phyloP scores from a whole-genome alignment of 176 grass and related monocot species.

The Phoenix dactylifera region DNA sequence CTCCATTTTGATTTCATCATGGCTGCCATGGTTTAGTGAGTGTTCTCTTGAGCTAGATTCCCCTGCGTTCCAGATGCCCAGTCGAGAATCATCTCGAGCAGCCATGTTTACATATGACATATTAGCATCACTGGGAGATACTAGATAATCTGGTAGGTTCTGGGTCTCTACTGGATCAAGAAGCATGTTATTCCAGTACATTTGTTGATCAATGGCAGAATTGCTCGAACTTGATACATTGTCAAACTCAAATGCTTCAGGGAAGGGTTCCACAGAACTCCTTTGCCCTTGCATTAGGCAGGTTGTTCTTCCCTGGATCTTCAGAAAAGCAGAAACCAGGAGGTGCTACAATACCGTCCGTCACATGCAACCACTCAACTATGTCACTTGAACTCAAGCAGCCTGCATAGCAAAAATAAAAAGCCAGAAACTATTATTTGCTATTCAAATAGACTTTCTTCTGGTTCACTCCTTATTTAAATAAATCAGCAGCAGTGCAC shows the following conservation, averaged over 20 bases:
- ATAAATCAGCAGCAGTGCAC: too few species aligned
- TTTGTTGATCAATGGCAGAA: slow-evolving; percentile 50
- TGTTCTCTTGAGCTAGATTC: slow-evolving; percentile 40
- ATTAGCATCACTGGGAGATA: slow-evolving; percentile 16
- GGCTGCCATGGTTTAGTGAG: slow-evolving; percentile 18
- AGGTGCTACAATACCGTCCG: too few species aligned
- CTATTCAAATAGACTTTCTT: too few species aligned
- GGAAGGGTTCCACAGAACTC: slow-evolving; percentile 35
- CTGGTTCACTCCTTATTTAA: too few species aligned
- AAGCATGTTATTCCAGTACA: slow-evolving; percentile 38
- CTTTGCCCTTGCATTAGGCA: slow-evolving; percentile 50
- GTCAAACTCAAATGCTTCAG: slow-evolving; percentile 45
- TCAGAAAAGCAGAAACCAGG: too few species aligned
- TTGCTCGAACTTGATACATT: slow-evolving; percentile 34
- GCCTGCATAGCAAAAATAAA: too few species aligned
- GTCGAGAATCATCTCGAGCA: slow-evolving; percentile 31
- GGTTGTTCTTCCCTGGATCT: neutral
- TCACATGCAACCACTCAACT: too few species aligned
- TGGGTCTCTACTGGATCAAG: slow-evolving; percentile 40
- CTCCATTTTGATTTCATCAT: slow-evolving; percentile 33
- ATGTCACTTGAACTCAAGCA: too few species aligned
- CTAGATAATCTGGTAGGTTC: slow-evolving; percentile 33
- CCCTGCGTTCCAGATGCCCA: slow-evolving; percentile 46
- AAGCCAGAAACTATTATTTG: too few species aligned
- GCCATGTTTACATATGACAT: slow-evolving; percentile 26